Conservation (phyloP, 257 asterid genomes). For the Gardenia jasminoides region DNA sequence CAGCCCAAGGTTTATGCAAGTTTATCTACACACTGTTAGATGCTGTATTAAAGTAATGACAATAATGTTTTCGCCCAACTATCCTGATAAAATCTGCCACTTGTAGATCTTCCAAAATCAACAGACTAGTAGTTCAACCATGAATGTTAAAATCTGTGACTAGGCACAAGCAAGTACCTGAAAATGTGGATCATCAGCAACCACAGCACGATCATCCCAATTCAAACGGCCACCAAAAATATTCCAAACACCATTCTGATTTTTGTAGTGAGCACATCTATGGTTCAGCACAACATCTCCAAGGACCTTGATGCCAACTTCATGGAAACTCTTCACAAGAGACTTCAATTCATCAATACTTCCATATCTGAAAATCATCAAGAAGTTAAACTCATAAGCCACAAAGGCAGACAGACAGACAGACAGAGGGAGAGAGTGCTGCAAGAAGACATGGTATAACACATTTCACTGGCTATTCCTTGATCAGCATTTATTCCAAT, state of each 20-base stretch:
- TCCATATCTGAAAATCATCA: constrained; percentile 65
- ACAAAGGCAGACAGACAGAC: not conserved
- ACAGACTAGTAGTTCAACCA: too few species aligned
- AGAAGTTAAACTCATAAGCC: not conserved
- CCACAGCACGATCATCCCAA: constrained; percentile 98
- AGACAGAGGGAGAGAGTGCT: not conserved
- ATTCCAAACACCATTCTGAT: constrained; percentile 93
- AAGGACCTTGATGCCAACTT: constrained; percentile 70
- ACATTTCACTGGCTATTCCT: not conserved
- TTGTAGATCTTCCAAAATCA: not conserved
- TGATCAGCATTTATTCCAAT: not conserved
- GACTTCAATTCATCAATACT: constrained; percentile 65
- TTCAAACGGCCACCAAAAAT: constrained; percentile 90
- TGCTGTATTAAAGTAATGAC: not conserved
- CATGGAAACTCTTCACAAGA: constrained; percentile 67
- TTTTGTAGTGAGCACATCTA: constrained; percentile 73
- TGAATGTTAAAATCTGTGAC: not conserved
- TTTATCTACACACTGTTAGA: not conserved
- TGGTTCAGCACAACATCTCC: constrained; percentile 97
- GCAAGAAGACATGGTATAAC: not conserved
- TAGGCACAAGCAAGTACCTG: constrained; percentile 51
- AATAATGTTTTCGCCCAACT: not conserved
- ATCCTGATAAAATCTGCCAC: not conserved
- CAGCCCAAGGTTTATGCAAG: not conserved
- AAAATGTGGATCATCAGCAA: constrained; percentile 97